Base-by-base conservation (phyloP, 345 rosid species). In the Capsella bursapastoris region DNA sequence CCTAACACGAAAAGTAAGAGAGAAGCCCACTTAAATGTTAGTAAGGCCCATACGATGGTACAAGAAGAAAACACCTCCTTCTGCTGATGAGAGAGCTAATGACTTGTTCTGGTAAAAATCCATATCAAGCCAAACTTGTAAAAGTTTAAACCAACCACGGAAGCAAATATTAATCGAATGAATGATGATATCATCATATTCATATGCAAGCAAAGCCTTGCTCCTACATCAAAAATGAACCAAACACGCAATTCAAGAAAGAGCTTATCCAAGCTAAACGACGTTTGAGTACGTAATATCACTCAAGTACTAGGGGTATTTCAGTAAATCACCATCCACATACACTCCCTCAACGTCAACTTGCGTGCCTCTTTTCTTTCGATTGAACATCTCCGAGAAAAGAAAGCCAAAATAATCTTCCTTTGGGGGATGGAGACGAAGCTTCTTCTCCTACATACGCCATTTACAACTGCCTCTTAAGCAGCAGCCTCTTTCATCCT, bases 171-270 rank as follows among this genome's bases (percentile, higher is more conserved):
- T 27, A 0, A 25, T 49, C 34, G 45, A 18, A 62, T 6, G 7
- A 6, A 32, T 32, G 25, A 22, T 38, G 60, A 34, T 34, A 38
- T 38, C 41, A 29, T 11, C 47, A 31, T 12, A 40, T 5, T 5
- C 8, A 34, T 34, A 34, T 34, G 37, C 37, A 34, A 34, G 6
- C 18, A 1, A 53, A 25, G 18, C 5, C 12, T 16, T 8, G 8
- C 22, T 40, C 22, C 11, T 56, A 48, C 28, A 66, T 18, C 28
- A 53, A 35, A 8, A 8, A 25, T 16, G 60, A 4, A 57, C 53
- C 61, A 37, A 70, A 70, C 72, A 77, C 80, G 76, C 80, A 64
- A 64, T 31, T 77, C 76, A 77, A 77, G 80, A 64, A 7, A 28
- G 18, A 31, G 41, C 35, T 53, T 68, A 76, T 76, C 79, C 64